Conservation (phyloP, 2,329 filamentous ascomycete genomes). For the Teratosphaeriaceae sp. region DNA sequence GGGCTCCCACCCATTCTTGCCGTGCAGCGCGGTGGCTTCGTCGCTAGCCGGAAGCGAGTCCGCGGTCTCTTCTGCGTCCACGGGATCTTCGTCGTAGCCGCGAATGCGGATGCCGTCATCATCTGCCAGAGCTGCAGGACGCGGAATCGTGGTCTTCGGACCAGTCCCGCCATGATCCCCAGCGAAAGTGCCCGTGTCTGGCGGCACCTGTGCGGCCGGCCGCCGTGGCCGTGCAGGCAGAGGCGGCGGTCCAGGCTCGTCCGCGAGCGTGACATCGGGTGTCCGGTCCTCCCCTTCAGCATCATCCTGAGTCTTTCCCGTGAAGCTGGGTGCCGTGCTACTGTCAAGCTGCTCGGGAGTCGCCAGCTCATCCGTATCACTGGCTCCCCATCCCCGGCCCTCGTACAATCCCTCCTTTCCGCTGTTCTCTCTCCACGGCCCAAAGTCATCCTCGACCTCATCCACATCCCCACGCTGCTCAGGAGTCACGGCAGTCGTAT, state of each 20-base stretch:
- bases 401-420: conserved; percentile 2
- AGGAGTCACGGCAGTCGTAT: conserved; percentile 7
- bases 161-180: too few species aligned
- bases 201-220: too few species aligned
- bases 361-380: neutral
- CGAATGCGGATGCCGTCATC: too few species aligned
- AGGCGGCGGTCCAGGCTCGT: neutral
- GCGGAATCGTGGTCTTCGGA: too few species aligned
- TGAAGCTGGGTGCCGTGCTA: neutral
- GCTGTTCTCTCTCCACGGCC: conserved; percentile 20
- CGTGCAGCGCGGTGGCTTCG: too few species aligned
- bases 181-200: too few species aligned
- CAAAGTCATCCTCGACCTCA: conserved; percentile 16
- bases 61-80: too few species aligned
- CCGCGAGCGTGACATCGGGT: neutral
- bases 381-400: neutral
- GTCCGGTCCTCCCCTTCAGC: neutral
- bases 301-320: neutral
- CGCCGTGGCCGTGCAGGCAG: neutral
- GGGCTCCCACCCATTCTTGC: too few species aligned
- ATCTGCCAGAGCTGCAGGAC: too few species aligned
- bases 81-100: too few species aligned
- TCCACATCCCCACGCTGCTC: conserved; percentile 7
- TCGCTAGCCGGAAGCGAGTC: too few species aligned
- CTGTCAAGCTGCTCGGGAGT: too few species aligned